phyloP scores from a whole-genome alignment of 805 yeast genomes.

The Komagataella kurtzmanii region DNA sequence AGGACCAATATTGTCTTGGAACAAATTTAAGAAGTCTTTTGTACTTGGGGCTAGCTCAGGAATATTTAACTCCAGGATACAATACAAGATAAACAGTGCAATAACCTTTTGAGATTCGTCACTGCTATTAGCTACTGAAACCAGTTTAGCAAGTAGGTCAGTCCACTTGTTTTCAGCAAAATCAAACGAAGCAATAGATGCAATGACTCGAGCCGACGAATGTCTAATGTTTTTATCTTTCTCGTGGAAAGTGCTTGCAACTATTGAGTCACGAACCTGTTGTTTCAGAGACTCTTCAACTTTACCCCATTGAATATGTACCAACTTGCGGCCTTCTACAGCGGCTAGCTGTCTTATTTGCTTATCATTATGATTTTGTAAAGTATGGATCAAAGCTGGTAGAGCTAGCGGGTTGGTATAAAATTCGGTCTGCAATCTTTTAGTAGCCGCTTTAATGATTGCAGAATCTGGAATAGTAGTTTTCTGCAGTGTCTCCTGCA shows the following conservation, averaged over 20 bases:
- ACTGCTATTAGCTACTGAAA: slow-evolving; percentile 19
- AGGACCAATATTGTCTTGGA: slow-evolving; percentile 51
- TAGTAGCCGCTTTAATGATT: slow-evolving; percentile 74
- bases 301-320: slow-evolving; percentile 54
- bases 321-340: slow-evolving; percentile 85
- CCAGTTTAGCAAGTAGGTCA: slow-evolving; percentile 57
- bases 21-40: slow-evolving; percentile 57
- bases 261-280: slow-evolving; percentile 53
- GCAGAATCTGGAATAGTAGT: slow-evolving; percentile 73
- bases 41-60: slow-evolving; percentile 43
- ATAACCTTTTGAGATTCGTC: slow-evolving; percentile 53
- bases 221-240: slow-evolving; percentile 63
- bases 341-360: slow-evolving; percentile 88
- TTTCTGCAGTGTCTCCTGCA: slow-evolving; percentile 70
- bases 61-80: slow-evolving; percentile 63
- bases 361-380: slow-evolving; percentile 55
- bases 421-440: slow-evolving; percentile 57
- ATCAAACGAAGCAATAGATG: slow-evolving; percentile 74
- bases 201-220: slow-evolving; percentile 77
- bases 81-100: slow-evolving; percentile 65
- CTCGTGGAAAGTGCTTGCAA: slow-evolving; percentile 56
- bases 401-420: slow-evolving; percentile 59
- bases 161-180: slow-evolving; percentile 59
- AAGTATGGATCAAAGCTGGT: slow-evolving; percentile 72
- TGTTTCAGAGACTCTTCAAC: slow-evolving; percentile 36